These are phyloP conservation scores for Populus hybrid DNA, from an alignment of 441 rosid species.

Conservation along the genomic window DNA sequence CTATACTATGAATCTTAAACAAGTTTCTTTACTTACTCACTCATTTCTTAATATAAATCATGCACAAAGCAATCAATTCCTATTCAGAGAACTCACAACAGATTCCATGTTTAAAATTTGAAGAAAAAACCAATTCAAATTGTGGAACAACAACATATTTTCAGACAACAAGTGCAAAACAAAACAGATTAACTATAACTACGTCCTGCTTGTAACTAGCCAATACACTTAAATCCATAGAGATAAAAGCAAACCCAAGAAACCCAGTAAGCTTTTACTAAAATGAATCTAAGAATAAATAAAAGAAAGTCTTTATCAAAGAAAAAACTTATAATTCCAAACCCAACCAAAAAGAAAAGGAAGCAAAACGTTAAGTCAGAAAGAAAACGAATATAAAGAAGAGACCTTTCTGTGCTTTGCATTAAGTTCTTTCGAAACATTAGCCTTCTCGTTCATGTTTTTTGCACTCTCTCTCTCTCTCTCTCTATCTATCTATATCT, in stretches of 20 bases:
- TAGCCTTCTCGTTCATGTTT: slow-evolving; percentile 63
- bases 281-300: background rate
- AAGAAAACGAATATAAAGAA: background rate
- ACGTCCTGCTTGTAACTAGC: background rate
- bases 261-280: background rate
- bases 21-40: background rate
- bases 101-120: background rate
- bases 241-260: background rate
- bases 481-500: background rate
- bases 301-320: background rate
- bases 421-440: slow-evolving; percentile 59
- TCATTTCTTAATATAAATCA: background rate
- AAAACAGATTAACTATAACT: background rate
- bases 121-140: background rate
- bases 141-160: background rate
- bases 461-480: background rate
- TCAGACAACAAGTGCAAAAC: background rate
- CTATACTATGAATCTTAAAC: background rate
- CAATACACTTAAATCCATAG: background rate
- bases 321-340: background rate
- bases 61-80: background rate
- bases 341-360: background rate
- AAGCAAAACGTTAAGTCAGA: slow-evolving; percentile 1
- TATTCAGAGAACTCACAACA: background rate
- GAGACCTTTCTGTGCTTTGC: slow-evolving; percentile 55